These are phyloP conservation scores for Raddia distichophylla DNA, from an alignment of 176 grass and related monocot species.

Conservation along the genomic window DNA sequence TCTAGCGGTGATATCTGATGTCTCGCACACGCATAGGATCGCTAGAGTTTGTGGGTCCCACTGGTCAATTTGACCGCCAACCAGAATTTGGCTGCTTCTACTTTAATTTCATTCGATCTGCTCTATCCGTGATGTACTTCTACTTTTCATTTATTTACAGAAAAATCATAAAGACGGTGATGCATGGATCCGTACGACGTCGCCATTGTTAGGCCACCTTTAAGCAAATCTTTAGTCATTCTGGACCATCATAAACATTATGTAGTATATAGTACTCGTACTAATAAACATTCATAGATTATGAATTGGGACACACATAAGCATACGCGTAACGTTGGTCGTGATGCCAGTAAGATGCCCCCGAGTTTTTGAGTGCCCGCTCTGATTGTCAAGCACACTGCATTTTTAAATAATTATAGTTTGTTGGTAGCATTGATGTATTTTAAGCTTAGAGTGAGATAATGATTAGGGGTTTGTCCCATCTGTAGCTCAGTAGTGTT, in stretches of 20 bases:
- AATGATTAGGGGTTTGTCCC: slow-evolving; percentile 46
- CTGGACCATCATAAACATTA: slow-evolving; percentile 35
- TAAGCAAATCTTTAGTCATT: slow-evolving; percentile 55
- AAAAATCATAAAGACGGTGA: slow-evolving; percentile 4
- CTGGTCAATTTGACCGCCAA: too few relatives aligned
- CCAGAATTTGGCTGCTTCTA: too few relatives aligned
- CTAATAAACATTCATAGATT: slow-evolving; percentile 13
- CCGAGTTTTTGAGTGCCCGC: slow-evolving; percentile 9
- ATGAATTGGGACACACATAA: not conserved
- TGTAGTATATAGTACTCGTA: slow-evolving; percentile 33
- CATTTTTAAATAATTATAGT: slow-evolving; percentile 8
- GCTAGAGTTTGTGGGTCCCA: too few relatives aligned
- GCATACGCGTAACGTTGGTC: slow-evolving; percentile 27
- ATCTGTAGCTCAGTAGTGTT: slow-evolving; percentile 22
- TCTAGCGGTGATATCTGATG: too few relatives aligned
- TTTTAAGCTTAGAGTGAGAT: slow-evolving; percentile 25
- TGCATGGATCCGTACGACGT: slow-evolving; percentile 59
- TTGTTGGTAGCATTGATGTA: not conserved
- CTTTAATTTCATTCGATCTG: too few relatives aligned
- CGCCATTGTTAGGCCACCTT: slow-evolving; percentile 47
- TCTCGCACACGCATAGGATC: too few relatives aligned
- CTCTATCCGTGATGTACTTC: not conserved
- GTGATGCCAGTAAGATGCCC: slow-evolving; percentile 61
- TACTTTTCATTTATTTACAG: not conserved
- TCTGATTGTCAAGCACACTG: slow-evolving; percentile 37